These are phyloP conservation scores for Posidonia australis DNA, from an alignment of 106 monocot species.

Conservation along the genomic window DNA sequence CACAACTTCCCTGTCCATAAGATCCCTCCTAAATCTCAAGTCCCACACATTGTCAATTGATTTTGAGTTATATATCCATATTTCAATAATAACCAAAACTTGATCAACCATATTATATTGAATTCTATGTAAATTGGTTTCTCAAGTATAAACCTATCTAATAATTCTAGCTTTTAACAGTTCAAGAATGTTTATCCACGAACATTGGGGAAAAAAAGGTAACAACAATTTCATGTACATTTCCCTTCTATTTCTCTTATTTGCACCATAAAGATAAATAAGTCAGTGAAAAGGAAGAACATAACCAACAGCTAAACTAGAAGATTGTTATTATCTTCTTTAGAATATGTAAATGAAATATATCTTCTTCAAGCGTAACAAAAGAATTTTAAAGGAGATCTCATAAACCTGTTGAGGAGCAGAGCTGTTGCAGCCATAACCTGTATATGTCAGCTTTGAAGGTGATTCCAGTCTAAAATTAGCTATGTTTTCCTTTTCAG, in stretches of 20 bases:
- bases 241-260: background rate
- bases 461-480: background rate
- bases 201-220: too few species aligned
- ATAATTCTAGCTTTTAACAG: too few species aligned
- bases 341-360: background rate
- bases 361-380: background rate
- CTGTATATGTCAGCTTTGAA: background rate
- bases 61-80: too few species aligned
- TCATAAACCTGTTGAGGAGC: background rate
- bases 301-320: background rate
- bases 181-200: too few species aligned
- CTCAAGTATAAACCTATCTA: too few species aligned
- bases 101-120: too few species aligned
- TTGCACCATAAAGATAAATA: background rate
- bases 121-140: too few species aligned
- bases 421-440: background rate
- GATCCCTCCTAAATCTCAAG: too few species aligned
- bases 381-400: background rate
- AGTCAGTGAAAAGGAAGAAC: background rate
- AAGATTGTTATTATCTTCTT: background rate
- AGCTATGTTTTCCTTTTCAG: background rate
- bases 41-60: too few species aligned
- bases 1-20: too few species aligned
- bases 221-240: too few species aligned
- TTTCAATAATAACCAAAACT: too few species aligned